Base-by-base conservation (phyloP, 768 basidiomycete species). In the Nidula microcarpa region DNA sequence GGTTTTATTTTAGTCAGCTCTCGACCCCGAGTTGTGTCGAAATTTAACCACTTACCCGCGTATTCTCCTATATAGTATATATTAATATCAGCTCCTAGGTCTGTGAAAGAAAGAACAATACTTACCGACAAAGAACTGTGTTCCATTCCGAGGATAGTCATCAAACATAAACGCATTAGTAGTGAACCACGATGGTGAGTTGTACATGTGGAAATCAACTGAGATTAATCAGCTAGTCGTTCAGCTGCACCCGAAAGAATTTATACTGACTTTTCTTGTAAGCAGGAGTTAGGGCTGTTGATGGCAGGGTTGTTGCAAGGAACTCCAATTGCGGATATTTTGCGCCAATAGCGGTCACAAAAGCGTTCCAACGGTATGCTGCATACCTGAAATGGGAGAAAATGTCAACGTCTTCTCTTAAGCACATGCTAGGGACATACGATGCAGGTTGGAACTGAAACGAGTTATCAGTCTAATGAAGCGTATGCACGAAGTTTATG, bases 171-270 rank as follows among this genome's bases (percentile, higher is more conserved):
- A 81, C 0, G 80, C 62, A 50, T 79, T 77, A 30, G 71, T 61
- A 14, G 66, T 68, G 55, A 81, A 81, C 73, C 60, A 64, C 61
- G 72, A 60, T 3, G 79, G 78, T 0, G 78, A 76, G 57, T 71
- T 73, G 57, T 83, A 82, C 48, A 75, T 64, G 47, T 84, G 82
- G 23, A 79, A 76, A 53, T 84, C 82, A 54, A 79, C 82, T 60
- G 68, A 59, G 10, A 30, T n/a, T 14, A 3, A 46, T n/a, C 23
- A 46, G 44, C 13, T 43, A 49, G 17, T 14, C 33, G 32, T n/a
- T 43, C 35, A 7, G 8, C 16, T 6, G 8, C 14, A 23, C 3
- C 23, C 3, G 23, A 49, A 49, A 49, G 14, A 49, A 18, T 32
- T 9, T 10, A 11, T 8, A 35, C 57, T 9, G 16, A 69, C 66